phyloP scores from a whole-genome alignment of 345 rosid species.

The Turnera subulata region DNA sequence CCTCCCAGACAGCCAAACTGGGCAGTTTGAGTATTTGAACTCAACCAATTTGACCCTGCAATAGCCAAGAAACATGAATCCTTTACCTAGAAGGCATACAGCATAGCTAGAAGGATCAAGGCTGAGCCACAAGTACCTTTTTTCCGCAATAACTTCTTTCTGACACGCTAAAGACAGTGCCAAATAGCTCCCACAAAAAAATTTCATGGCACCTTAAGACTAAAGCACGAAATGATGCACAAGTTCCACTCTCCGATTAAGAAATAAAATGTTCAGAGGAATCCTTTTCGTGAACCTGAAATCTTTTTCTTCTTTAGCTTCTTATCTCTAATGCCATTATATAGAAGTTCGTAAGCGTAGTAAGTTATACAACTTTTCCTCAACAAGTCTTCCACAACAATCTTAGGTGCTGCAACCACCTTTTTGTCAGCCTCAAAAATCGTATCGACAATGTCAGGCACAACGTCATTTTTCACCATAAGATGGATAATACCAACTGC shows the following conservation, averaged over 20 bases:
- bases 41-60: too few species aligned
- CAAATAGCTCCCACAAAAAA: too few species aligned
- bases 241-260: conserved; percentile 7
- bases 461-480: conserved; percentile 65
- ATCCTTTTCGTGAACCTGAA: conserved; percentile 14
- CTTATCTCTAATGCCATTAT: conserved; percentile 79
- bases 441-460: conserved; percentile 68
- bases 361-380: conserved; percentile 76
- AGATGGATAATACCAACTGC: conserved; percentile 67
- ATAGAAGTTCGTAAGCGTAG: conserved; percentile 75
- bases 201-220: too few species aligned
- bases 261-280: neutral
- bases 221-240: too few species aligned
- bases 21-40: too few species aligned
- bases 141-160: too few species aligned
- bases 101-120: too few species aligned
- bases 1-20: too few species aligned
- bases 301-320: conserved; percentile 46
- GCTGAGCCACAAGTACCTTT: too few species aligned
- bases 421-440: conserved; percentile 74
- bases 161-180: too few species aligned
- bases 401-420: conserved; percentile 85
- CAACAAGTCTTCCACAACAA: conserved; percentile 81
- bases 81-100: too few species aligned
- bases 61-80: too few species aligned